Evolutionary conservation across 345 rosid species (phyloP).

Genomic region (Populus ilicifolia): DNA sequence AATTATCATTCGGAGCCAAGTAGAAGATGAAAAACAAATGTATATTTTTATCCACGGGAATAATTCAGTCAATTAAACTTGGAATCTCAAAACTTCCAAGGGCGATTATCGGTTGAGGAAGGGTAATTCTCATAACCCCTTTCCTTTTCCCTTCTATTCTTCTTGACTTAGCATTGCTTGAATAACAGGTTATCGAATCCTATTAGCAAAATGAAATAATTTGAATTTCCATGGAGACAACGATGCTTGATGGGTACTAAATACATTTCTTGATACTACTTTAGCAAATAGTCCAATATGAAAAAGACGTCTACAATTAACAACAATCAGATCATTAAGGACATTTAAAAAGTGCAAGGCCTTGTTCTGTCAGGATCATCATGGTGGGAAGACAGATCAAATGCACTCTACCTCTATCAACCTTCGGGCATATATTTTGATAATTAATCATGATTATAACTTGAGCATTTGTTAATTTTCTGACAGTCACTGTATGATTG

Average conservation of each 20-base stretch:
- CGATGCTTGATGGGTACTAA: background rate
- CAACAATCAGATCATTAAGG: background rate
- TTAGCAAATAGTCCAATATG: no score
- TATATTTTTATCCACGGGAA: background rate
- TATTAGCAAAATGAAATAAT: background rate
- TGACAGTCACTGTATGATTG: background rate
- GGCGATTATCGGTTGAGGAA: background rate
- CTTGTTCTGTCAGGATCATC: background rate
- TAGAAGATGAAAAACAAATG: background rate
- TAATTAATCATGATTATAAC: background rate
- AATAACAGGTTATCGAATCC: background rate
- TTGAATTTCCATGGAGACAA: background rate
- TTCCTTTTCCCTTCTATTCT: background rate
- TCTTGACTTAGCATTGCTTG: background rate
- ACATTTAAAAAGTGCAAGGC: background rate
- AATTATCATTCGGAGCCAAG: background rate
- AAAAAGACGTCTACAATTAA: background rate
- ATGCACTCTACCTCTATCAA: background rate
- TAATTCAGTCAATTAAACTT: background rate
- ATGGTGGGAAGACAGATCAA: background rate
- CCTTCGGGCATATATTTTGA: background rate
- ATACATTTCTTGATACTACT: background rate
- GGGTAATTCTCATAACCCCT: background rate
- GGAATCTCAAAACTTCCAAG: background rate
- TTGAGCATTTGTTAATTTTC: background rate